Percentiles rank a stretch among this genome's conserved stretches.
These are phyloP conservation scores for Plasmodium gonderi DNA, from an alignment of 169 alveolate genomes.

Conservation along the genomic window DNA sequence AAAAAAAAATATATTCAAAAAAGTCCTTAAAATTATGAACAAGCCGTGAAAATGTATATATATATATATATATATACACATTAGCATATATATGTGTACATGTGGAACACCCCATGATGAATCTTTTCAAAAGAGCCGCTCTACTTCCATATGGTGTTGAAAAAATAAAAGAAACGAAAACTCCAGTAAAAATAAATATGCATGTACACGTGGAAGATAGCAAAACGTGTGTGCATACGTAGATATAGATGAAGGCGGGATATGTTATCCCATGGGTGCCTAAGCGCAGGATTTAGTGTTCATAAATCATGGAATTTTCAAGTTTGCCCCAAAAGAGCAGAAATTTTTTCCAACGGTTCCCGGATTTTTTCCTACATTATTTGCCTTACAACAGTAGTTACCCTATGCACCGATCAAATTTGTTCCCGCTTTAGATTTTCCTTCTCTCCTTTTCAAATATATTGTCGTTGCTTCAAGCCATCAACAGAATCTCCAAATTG, in stretches of 20 bases:
- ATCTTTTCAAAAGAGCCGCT: not conserved
- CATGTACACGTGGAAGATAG: not conserved
- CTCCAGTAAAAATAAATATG: not conserved
- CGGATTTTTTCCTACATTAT: not conserved
- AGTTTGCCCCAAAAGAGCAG: not conserved
- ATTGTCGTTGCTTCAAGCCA: too few relatives aligned
- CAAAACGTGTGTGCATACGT: not conserved
- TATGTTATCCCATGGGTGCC: not conserved
- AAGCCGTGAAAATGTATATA: not conserved
- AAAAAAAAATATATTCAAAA: not conserved
- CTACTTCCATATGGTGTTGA: not conserved
- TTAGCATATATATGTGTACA: not conserved
- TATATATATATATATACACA: not conserved
- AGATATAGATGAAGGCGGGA: not conserved
- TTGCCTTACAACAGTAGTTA: not conserved
- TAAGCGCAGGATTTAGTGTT: not conserved
- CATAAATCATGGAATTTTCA: not conserved
- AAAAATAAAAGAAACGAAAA: not conserved
- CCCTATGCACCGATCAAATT: not conserved
- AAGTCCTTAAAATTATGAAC: not conserved
- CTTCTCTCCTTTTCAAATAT: too few relatives aligned
- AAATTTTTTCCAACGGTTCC: not conserved
- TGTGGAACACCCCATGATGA: not conserved
- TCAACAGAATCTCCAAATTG: too few relatives aligned
- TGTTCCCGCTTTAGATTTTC: too few relatives aligned